Conservation (phyloP, 352 stramenopile genomes). For the Phytophthora vignae region DNA sequence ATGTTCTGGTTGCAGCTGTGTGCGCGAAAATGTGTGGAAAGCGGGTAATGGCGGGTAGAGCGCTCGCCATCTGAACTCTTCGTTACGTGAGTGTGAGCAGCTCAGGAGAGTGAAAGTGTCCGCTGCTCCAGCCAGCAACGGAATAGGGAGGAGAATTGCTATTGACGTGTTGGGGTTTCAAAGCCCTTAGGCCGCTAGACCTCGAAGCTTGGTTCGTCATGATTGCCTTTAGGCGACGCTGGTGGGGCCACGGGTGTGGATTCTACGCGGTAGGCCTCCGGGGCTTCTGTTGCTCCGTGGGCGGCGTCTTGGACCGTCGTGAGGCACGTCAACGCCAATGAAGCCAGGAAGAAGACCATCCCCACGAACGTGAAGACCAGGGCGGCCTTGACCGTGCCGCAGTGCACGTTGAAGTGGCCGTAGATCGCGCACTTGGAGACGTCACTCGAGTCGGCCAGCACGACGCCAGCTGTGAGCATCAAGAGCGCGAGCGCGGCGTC, state of each 20-base stretch:
- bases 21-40: slow-evolving; percentile 11
- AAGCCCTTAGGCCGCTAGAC: too few relatives aligned
- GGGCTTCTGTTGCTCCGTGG: slow-evolving; percentile 2
- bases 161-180: neutral
- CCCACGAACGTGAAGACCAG: slow-evolving; percentile 50
- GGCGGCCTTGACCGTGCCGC: slow-evolving; percentile 44
- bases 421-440: slow-evolving; percentile 43
- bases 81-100: slow-evolving; percentile 9
- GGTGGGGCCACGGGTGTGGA: neutral
- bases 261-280: neutral
- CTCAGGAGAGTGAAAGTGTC: slow-evolving; percentile 1
- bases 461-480: slow-evolving; percentile 46
- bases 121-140: neutral
- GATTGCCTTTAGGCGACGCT: neutral
- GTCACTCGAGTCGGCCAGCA: slow-evolving; percentile 40
- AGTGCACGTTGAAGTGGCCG: slow-evolving; percentile 30
- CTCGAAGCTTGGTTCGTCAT: slow-evolving; percentile 5
- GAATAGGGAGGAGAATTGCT: neutral
- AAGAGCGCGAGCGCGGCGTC: slow-evolving; percentile 42
- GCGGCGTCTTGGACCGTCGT: neutral
- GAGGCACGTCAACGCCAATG: slow-evolving; percentile 29
- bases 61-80: slow-evolving; percentile 18
- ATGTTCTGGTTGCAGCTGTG: slow-evolving; percentile 12
- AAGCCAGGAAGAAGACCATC: slow-evolving; percentile 36
- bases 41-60: neutral